Evolutionary conservation across 2,329 filamentous ascomycete genomes (phyloP).

Genomic region (Talaromyces sp.): DNA sequence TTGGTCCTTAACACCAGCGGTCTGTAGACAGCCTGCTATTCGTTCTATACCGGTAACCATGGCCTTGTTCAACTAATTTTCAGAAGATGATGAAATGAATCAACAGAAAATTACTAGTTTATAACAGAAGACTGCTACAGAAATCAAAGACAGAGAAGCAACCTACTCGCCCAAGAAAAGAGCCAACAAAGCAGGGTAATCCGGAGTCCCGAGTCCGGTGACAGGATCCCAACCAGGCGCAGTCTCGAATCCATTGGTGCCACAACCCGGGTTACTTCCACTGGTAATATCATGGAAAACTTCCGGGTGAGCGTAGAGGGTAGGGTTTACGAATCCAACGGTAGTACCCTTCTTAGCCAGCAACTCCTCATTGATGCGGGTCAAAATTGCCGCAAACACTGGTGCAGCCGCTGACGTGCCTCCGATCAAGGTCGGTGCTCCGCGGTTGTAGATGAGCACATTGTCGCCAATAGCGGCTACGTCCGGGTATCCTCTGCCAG

Average conservation of each 20-base stretch:
- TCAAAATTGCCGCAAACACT: slow-evolving; percentile 56
- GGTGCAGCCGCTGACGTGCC: slow-evolving; percentile 52
- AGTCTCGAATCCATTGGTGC: slow-evolving; percentile 28
- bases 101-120: background rate
- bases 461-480: slow-evolving; percentile 53
- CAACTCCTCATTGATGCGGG: slow-evolving; percentile 61
- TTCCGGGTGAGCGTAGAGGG: slow-evolving; percentile 50
- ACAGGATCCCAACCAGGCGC: slow-evolving; percentile 31
- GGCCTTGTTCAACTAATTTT: background rate
- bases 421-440: slow-evolving; percentile 24
- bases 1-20: background rate
- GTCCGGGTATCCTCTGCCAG: slow-evolving; percentile 61
- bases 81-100: background rate
- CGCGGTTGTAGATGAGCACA: slow-evolving; percentile 29
- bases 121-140: background rate
- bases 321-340: slow-evolving; percentile 60
- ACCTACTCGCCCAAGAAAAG: slow-evolving; percentile 29
- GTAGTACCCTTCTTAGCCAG: slow-evolving; percentile 48
- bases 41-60: no score
- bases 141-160: background rate
- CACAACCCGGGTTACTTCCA: slow-evolving; percentile 32
- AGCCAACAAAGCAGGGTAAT: slow-evolving; percentile 32
- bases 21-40: background rate
- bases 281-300: slow-evolving; percentile 32
- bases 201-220: slow-evolving; percentile 32